phyloP scores from a whole-genome alignment of 495 filamentous ascomycete genomes.

The Aspergillus indologenus region DNA sequence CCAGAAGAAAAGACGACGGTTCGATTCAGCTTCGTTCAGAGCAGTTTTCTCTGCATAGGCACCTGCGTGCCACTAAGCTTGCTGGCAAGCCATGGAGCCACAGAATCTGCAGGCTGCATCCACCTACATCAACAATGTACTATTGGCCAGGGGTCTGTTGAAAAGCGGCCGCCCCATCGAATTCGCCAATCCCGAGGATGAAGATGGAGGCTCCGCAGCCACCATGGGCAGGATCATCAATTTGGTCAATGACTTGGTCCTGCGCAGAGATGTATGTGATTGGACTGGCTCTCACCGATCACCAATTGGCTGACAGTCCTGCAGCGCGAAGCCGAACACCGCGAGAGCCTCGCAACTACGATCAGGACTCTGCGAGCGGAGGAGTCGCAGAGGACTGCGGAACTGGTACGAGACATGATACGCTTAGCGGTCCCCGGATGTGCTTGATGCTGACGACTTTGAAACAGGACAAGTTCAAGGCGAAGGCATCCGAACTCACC shows the following conservation, averaged over 20 bases:
- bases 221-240: conserved; percentile 88
- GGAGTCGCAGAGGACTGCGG: conserved; percentile 64
- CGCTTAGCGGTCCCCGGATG: neutral
- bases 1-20: neutral
- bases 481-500: conserved; percentile 67
- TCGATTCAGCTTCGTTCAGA: conserved; percentile 31
- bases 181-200: conserved; percentile 72
- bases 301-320: conserved; percentile 16
- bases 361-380: conserved; percentile 70
- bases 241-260: conserved; percentile 85
- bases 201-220: conserved; percentile 57
- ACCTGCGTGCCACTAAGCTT: conserved; percentile 42
- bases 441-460: conserved; percentile 12
- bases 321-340: conserved; percentile 84
- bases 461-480: conserved; percentile 58
- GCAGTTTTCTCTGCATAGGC: conserved; percentile 39
- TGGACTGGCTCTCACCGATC: neutral
- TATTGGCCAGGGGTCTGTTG: conserved; percentile 83
- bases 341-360: conserved; percentile 74
- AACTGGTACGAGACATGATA: conserved; percentile 43
- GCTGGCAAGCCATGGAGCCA: conserved; percentile 61
- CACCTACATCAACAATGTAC: conserved; percentile 92
- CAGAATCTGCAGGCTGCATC: conserved; percentile 84
- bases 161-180: conserved; percentile 81
- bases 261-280: conserved; percentile 72